These are phyloP conservation scores for Trichoderma hamatum DNA, from an alignment of 2,329 filamentous ascomycete species.

Conservation along the genomic window DNA sequence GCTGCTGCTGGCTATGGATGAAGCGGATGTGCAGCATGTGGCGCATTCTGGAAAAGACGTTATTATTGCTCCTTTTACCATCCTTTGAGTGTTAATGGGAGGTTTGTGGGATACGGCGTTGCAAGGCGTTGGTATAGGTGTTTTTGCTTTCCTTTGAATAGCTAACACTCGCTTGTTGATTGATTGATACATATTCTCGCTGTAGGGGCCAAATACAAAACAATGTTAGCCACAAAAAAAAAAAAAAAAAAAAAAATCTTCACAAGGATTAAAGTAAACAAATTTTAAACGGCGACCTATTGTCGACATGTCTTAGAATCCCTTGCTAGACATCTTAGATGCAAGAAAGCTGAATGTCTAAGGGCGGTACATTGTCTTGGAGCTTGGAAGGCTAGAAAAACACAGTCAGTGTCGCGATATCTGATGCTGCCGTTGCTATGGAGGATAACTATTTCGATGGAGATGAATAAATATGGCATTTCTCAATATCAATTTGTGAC, in stretches of 20 bases:
- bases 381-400: neutral
- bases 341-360: slow-evolving; percentile 6
- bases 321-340: slow-evolving; percentile 2
- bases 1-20: slow-evolving; percentile 67
- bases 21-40: slow-evolving; percentile 62
- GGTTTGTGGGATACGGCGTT: neutral
- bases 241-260: neutral
- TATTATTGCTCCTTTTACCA: slow-evolving; percentile 57
- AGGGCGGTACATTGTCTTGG: neutral
- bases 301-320: neutral
- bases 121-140: neutral
- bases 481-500: neutral
- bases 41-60: slow-evolving; percentile 67
- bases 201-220: neutral
- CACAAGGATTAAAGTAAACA: neutral
- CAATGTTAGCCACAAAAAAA: neutral
- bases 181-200: neutral
- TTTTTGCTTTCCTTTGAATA: neutral
- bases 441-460: neutral
- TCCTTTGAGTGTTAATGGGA: neutral
- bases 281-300: neutral
- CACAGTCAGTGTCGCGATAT: neutral
- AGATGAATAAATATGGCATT: neutral
- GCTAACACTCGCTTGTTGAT: neutral
- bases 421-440: neutral